phyloP scores from a whole-genome alignment of 1,139 yeast species.

The Geotrichum klebahnii region DNA sequence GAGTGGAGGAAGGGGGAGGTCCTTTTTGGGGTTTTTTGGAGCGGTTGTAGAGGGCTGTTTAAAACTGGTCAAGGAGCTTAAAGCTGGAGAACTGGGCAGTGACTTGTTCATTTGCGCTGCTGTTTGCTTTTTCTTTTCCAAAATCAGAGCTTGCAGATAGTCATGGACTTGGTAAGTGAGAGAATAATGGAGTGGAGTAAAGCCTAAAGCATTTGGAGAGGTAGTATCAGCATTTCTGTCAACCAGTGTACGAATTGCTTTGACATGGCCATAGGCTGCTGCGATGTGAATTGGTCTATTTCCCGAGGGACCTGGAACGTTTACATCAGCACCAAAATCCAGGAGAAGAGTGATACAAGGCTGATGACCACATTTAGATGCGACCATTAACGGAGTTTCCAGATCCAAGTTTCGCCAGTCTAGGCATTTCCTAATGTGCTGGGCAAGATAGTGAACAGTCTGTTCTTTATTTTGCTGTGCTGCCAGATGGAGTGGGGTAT shows the following conservation, averaged over 20 bases:
- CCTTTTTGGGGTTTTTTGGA: constrained; percentile 3
- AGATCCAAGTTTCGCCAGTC: constrained; percentile 57
- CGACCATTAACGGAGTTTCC: constrained; percentile 65
- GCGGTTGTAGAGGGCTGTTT: not conserved
- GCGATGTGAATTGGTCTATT: constrained; percentile 79
- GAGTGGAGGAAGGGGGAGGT: constrained; percentile 9
- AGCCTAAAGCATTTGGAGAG: constrained; percentile 56
- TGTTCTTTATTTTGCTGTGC: constrained; percentile 67
- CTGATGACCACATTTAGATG: constrained; percentile 61
- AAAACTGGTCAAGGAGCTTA: constrained; percentile 14
- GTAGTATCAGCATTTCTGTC: constrained; percentile 49
- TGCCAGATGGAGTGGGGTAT: constrained; percentile 76
- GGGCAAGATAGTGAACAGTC: constrained; percentile 74
- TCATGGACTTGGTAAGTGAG: constrained; percentile 39
- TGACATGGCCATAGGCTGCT: constrained; percentile 66
- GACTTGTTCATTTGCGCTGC: constrained; percentile 18
- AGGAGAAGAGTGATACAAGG: constrained; percentile 68
- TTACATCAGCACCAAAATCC: constrained; percentile 76
- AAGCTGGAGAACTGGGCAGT: constrained; percentile 24
- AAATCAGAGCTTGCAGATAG: constrained; percentile 37
- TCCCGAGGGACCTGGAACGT: constrained; percentile 54
- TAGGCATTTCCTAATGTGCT: constrained; percentile 66
- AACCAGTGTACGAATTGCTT: constrained; percentile 59
- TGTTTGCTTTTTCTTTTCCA: constrained; percentile 28
- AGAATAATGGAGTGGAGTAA: constrained; percentile 55